Percentiles rank a stretch among this genome's conserved stretches.
Conservation (phyloP, 2,329 filamentous ascomycete genomes). For the Volutella citrinella region DNA sequence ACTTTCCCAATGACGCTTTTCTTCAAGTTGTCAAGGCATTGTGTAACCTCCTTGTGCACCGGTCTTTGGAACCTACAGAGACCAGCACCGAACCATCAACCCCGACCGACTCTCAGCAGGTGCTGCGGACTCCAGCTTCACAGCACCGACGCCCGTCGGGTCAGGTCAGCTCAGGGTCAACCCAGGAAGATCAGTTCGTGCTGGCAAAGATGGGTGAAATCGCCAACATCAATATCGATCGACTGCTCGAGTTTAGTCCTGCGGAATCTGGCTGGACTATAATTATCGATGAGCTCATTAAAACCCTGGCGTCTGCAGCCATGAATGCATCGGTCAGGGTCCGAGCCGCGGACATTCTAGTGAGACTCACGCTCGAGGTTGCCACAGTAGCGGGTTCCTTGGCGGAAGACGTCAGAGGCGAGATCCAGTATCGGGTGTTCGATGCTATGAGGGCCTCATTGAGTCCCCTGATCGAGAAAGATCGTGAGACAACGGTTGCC, state of each 20-base stretch:
- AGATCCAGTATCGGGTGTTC: conserved; percentile 71
- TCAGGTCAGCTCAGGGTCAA: conserved; percentile 44
- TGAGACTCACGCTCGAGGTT: conserved; percentile 55
- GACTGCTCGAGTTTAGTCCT: conserved; percentile 66
- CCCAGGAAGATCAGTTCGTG: conserved; percentile 64
- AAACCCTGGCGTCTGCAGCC: conserved; percentile 44
- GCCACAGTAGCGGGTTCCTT: conserved; percentile 54
- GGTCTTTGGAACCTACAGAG: conserved; percentile 21
- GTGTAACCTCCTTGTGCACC: conserved; percentile 62
- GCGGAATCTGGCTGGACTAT: conserved; percentile 73
- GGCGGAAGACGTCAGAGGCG: conserved; percentile 47
- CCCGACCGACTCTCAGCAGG: conserved; percentile 19
- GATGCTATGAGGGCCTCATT: conserved; percentile 63
- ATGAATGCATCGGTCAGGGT: conserved; percentile 52
- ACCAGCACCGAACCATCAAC: conserved; percentile 11
- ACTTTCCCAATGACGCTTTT: conserved; percentile 84
- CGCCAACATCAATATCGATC: conserved; percentile 69
- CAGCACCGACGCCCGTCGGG: conserved; percentile 46
- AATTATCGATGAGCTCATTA: conserved; percentile 55
- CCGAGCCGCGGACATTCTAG: conserved; percentile 63
- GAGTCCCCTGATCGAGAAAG: conserved; percentile 47
- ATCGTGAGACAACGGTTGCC: conserved; percentile 52
- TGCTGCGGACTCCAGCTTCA: conserved; percentile 35
- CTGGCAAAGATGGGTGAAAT: conserved; percentile 72
- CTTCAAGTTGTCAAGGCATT: conserved; percentile 72